Base-by-base conservation (phyloP, 164 flowering plant species). In the Malania oleifera region DNA sequence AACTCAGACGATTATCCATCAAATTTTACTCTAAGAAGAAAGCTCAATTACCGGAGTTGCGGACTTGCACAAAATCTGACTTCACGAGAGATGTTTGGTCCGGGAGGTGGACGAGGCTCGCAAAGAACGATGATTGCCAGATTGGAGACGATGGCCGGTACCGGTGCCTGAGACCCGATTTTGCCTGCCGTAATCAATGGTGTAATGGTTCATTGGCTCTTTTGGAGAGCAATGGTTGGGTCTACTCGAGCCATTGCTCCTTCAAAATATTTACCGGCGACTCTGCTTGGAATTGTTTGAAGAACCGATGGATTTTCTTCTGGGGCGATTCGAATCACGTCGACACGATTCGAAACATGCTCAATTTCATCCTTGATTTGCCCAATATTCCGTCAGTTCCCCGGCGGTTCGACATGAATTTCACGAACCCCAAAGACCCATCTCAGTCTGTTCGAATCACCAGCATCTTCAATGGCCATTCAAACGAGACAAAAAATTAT, bases 311-410 rank as follows among this genome's bases (percentile, higher is more conserved):
- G 97, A 75, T 95, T 38, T 95, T 95, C 90, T 95, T 87, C 72
- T 95, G 97, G 99, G 99, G 99, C 3, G 99, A 95, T 61, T 95
- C 99, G 7, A 95, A 95, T 69, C 99, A 95, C 53, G 96, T 90
- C 3, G 99, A 95, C 52, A 79, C 97, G 0, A 75, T 91, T 24
- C 70, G 97, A n/a, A 95, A 95, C 80, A 75, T 95, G 34, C 78
- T 95, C 15, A 78, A 79, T 59, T 91, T 95, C 59, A 57, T 95
- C 18, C 76, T 95, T 22, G 83, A 69, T 39, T 58, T 76, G 41
- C 80, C 78, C 2, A 76, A 75, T 1, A 53, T 85, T 23, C 53
- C 59, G 1, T 52, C 79, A 0, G 88, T 91, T 10, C 82, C 95
- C 0, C 67, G 97, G 31, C 67, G 84, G 15, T 95, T 85, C 60